A percentile compares a stretch with the other conserved stretches of the same genome.
Conservation (phyloP, 306 rosid genomes). For the Cicer chorassanicum region DNA sequence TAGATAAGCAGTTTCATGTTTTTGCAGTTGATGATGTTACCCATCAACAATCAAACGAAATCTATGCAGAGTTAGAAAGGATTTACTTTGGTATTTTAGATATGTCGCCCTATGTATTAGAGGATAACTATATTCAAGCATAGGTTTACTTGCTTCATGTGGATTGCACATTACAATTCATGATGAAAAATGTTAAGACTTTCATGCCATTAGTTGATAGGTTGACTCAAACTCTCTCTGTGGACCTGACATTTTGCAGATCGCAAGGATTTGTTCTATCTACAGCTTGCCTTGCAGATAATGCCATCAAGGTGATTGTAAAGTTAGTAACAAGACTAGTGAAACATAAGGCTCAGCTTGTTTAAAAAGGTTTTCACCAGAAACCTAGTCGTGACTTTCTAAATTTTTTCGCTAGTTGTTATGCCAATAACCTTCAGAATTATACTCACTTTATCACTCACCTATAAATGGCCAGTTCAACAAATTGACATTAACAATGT, state of each 20-base stretch:
- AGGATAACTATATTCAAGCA: conserved; percentile 12
- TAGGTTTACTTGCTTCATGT: conserved; percentile 9
- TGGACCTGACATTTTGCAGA: background rate
- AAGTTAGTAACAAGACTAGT: background rate
- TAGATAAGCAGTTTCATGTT: conserved; percentile 49
- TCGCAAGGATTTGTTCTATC: conserved; percentile 8
- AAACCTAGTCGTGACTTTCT: background rate
- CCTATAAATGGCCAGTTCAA: too few relatives aligned
- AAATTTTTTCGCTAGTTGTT: background rate
- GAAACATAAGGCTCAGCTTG: background rate
- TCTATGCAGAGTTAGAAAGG: conserved; percentile 30
- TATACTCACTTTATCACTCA: background rate
- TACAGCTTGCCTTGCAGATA: conserved; percentile 20
- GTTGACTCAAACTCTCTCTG: background rate
- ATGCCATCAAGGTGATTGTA: background rate
- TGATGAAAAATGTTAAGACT: conserved; percentile 7
- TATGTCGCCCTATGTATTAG: conserved; percentile 3
- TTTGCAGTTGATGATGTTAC: conserved; percentile 55
- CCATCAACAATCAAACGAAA: conserved; percentile 45
- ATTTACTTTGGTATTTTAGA: conserved; percentile 38
- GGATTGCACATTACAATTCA: background rate
- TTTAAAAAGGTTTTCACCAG: background rate
- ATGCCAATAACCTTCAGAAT: background rate
- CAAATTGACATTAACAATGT: too few relatives aligned
- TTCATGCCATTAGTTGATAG: background rate